These are phyloP conservation scores for Pseudogymnoascus destructans DNA, from an alignment of 2,329 filamentous ascomycete genomes.

Conservation along the genomic window DNA sequence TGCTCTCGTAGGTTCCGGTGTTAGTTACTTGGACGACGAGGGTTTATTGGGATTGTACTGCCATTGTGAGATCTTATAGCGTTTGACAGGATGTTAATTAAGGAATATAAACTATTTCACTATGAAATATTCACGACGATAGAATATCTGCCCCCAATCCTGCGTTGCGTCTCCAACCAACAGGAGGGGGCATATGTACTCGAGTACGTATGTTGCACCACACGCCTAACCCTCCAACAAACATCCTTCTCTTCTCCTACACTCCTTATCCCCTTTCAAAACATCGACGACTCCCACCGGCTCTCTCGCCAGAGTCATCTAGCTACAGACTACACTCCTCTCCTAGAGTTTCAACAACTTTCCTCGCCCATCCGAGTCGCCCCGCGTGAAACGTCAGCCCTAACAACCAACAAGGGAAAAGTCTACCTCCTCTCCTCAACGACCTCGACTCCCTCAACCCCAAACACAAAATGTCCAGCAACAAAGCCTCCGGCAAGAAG, in stretches of 20 bases:
- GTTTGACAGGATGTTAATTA: neutral
- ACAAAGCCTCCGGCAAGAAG: conserved; percentile 7
- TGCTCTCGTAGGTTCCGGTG: neutral
- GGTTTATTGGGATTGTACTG: neutral
- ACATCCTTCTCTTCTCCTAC: conserved; percentile 3
- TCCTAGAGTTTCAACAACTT: neutral
- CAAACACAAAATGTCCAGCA: neutral
- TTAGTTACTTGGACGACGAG: neutral
- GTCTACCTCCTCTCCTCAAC: neutral
- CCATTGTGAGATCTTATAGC: neutral
- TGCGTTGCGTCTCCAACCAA: neutral
- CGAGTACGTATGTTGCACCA: conserved; percentile 2
- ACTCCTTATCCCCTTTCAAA: neutral
- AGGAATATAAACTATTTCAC: neutral
- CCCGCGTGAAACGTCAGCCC: conserved; percentile 4
- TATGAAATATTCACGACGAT: neutral
- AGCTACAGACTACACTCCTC: neutral
- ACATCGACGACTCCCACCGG: neutral
- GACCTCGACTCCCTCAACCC: neutral
- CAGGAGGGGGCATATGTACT: neutral
- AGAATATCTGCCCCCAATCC: neutral
- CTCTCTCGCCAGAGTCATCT: neutral
- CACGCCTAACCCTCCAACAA: neutral
- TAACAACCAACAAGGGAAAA: conserved; percentile 4
- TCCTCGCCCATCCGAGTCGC: neutral